Conservation (phyloP, 176 grass and related monocot genomes). For the Carex parvula region DNA sequence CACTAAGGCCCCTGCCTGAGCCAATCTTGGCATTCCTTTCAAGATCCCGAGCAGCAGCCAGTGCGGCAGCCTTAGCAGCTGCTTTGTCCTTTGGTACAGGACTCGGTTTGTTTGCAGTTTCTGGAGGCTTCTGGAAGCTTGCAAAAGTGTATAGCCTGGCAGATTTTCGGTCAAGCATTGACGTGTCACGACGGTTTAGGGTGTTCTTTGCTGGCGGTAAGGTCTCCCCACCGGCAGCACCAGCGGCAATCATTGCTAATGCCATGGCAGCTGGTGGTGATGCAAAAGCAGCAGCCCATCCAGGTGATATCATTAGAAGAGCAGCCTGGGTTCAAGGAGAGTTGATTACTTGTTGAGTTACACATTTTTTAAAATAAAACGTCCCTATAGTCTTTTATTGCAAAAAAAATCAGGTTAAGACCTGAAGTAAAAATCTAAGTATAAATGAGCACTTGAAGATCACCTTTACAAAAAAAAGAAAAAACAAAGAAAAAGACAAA, state of each 20-base stretch:
- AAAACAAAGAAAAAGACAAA: background rate
- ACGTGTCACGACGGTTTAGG: conserved; percentile 64
- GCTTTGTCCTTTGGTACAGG: conserved; percentile 80
- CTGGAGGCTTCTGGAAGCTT: conserved; percentile 80
- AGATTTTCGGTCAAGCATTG: conserved; percentile 64
- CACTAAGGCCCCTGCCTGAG: conserved; percentile 90
- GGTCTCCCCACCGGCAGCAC: conserved; percentile 83
- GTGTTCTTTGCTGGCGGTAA: conserved; percentile 48
- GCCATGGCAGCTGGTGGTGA: conserved; percentile 97
- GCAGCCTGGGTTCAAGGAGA: conserved; percentile 48
- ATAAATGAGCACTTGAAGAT: background rate
- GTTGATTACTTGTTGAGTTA: background rate
- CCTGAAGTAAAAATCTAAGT: background rate
- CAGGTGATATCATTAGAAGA: conserved; percentile 85
- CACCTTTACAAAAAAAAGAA: background rate
- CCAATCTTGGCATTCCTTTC: conserved; percentile 92
- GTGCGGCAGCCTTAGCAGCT: conserved; percentile 76
- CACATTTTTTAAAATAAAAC: background rate
- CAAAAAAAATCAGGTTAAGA: background rate
- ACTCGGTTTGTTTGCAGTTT: conserved; percentile 50
- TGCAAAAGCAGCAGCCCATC: conserved; percentile 98
- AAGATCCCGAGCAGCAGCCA: conserved; percentile 86
- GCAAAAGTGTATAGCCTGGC: conserved; percentile 66
- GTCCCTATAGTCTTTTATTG: background rate
- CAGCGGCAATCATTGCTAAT: conserved; percentile 97